Percentiles rank a stretch among this genome's conserved stretches.
These are phyloP conservation scores for Selenicereus undatus DNA, from an alignment of 148 eudicot species.

Conservation along the genomic window DNA sequence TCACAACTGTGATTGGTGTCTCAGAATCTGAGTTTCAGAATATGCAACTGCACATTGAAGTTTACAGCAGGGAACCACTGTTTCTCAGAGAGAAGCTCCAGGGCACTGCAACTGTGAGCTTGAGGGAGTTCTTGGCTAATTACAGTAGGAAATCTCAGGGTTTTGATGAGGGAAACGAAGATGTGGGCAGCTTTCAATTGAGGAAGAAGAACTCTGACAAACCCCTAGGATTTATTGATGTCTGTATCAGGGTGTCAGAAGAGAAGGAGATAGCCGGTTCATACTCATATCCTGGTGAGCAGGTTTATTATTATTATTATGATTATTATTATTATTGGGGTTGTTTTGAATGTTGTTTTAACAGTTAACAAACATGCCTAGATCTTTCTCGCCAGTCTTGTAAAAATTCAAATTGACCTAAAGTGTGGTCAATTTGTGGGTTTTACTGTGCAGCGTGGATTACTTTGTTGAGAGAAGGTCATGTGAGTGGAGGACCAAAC, in stretches of 20 bases:
- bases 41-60: conserved; percentile 54
- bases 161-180: conserved; percentile 39
- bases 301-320: not conserved
- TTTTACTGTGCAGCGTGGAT: not conserved
- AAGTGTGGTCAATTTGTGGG: not conserved
- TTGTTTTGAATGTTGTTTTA: too few species aligned
- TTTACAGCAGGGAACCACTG: conserved; percentile 70
- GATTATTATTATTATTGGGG: not conserved
- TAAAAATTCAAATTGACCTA: not conserved
- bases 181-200: conserved; percentile 82
- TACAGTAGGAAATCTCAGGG: conserved; percentile 33
- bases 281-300: conserved; percentile 41
- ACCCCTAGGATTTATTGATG: conserved; percentile 75
- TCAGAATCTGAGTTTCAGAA: conserved; percentile 37
- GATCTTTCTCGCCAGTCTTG: not conserved
- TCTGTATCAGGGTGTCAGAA: conserved; percentile 61
- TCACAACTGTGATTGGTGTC: conserved; percentile 42
- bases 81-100: conserved; percentile 67
- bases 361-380: not conserved
- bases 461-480: not conserved
- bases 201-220: conserved; percentile 50
- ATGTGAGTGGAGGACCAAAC: not conserved
- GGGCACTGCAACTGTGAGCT: conserved; percentile 48
- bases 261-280: conserved; percentile 46
- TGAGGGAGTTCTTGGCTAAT: conserved; percentile 64